Evolutionary conservation across 108 stramenopile species (phyloP), one percentile per base, ranked within the genome.

Genomic region (Discostella stelligeroides): DNA sequence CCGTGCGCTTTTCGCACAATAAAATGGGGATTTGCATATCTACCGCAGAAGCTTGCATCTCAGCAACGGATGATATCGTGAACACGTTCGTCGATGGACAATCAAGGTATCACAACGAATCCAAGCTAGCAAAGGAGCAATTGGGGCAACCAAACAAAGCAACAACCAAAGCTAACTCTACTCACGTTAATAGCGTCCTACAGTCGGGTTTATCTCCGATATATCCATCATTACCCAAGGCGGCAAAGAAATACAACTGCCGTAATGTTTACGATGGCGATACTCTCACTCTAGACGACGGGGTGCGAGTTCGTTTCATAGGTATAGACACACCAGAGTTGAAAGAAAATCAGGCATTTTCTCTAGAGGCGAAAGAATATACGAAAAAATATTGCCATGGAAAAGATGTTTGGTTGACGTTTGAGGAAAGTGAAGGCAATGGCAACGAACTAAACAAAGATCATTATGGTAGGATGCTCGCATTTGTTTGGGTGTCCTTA

Each of bases 291-390:
- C 53, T 92, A 38, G 65, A 63, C 23, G 82, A 88, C 56, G 82
- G 77, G 41, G 66, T 73, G 39, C 81, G 88, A 11, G 86, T 92
- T 11, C 83, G 91, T 41, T 72, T 92, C 18, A 25, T 92, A 11
- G 91, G 91, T 14, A 84, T 92, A 40, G 91, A 92, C 67, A 92
- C 91, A 7, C 91, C 91, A 10, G 91, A 92, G 66, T 50, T 92
- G 48, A 88, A 88, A 68, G 83, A 89, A 68, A 83, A 83, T n/a
- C 84, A 92, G 62, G 80, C 86, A 1, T 92, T 81, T 80, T 79
- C 91, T 4, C 28, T 85, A 38, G 91, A 92, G 70, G 91, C 91
- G n/a, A 89, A 88, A 43, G 82, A 85, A 29, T 92, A 89, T 62
- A 88, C 86, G 1, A 85, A 83, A 47, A 53, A 50, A 45, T 72